Evolutionary conservation across 2,329 filamentous ascomycete genomes (phyloP).

Genomic region (Apiospora aurea): DNA sequence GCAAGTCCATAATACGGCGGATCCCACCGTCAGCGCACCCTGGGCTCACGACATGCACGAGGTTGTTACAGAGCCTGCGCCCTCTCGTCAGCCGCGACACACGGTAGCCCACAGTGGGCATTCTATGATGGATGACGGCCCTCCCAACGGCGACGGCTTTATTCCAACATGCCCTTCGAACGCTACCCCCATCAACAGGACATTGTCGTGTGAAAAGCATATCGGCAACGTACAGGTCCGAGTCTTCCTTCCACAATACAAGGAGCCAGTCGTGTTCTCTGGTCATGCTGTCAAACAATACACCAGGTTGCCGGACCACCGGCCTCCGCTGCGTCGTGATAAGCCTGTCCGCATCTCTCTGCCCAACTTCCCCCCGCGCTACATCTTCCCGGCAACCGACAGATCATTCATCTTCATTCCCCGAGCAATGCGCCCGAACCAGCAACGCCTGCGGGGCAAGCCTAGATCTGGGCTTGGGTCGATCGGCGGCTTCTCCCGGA

Average conservation of each 20-base stretch:
- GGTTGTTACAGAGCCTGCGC: slow-evolving; percentile 56
- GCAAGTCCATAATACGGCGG: slow-evolving; percentile 55
- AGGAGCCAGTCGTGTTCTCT: slow-evolving; percentile 72
- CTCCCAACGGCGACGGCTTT: slow-evolving; percentile 60
- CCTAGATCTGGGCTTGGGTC: slow-evolving; percentile 75
- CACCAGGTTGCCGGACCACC: slow-evolving; percentile 92
- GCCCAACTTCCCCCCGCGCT: slow-evolving; percentile 78
- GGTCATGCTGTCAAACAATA: slow-evolving; percentile 87
- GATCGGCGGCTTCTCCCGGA: slow-evolving; percentile 72
- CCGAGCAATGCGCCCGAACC: slow-evolving; percentile 89
- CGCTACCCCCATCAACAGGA: slow-evolving; percentile 72
- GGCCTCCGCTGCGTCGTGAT: slow-evolving; percentile 90
- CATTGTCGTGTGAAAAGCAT: slow-evolving; percentile 82
- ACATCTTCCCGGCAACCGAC: slow-evolving; percentile 89
- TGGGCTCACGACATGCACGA: slow-evolving; percentile 98
- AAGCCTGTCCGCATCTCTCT: slow-evolving; percentile 96
- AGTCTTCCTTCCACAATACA: slow-evolving; percentile 80
- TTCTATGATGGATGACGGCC: slow-evolving; percentile 52
- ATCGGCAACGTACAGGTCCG: slow-evolving; percentile 87
- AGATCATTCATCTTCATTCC: slow-evolving; percentile 99
- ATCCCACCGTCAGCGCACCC: slow-evolving; percentile 73
- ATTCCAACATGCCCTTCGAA: slow-evolving; percentile 66
- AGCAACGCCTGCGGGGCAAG: slow-evolving; percentile 79
- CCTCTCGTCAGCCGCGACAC: slow-evolving; percentile 50
- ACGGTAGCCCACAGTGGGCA: slow-evolving; percentile 33